Evolutionary conservation across 2,329 filamentous ascomycete species (phyloP).

Genomic region (Arthrobotrys musiformis): DNA sequence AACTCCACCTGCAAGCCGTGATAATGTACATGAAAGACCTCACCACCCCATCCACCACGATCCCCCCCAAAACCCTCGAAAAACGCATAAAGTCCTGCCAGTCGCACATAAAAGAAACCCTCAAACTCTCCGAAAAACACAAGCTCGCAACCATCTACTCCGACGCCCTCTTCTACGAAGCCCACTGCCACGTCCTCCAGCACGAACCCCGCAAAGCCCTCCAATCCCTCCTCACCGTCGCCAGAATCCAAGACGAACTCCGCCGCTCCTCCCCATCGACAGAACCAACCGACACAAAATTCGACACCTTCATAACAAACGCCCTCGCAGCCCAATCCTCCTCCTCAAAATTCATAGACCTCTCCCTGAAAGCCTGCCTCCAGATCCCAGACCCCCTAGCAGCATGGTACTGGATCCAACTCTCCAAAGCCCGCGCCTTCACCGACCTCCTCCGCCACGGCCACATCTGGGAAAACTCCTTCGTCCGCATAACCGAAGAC

Average conservation of each 20-base stretch:
- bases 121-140: conserved; percentile 39
- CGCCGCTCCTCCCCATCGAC: conserved; percentile 21
- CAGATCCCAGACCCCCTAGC: conserved; percentile 27
- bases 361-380: conserved; percentile 39
- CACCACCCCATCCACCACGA: not conserved
- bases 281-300: conserved; percentile 14
- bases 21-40: conserved; percentile 12
- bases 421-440: conserved; percentile 46
- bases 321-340: conserved; percentile 4
- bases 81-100: conserved; percentile 31
- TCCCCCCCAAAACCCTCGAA: conserved; percentile 20
- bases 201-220: conserved; percentile 21
- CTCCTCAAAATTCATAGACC: not conserved
- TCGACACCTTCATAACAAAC: conserved; percentile 41
- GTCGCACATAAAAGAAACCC: conserved; percentile 31
- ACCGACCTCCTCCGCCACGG: conserved; percentile 40
- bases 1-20: conserved; percentile 27
- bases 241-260: conserved; percentile 36
- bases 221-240: conserved; percentile 18
- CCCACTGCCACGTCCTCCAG: conserved; percentile 34
- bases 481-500: conserved; percentile 32
- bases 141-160: conserved; percentile 23
- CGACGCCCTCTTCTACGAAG: conserved; percentile 38
- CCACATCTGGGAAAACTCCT: conserved; percentile 31
- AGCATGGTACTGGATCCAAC: conserved; percentile 49